phyloP scores from a whole-genome alignment of 2,329 filamentous ascomycete genomes.

The Penicillium vulpinum region DNA sequence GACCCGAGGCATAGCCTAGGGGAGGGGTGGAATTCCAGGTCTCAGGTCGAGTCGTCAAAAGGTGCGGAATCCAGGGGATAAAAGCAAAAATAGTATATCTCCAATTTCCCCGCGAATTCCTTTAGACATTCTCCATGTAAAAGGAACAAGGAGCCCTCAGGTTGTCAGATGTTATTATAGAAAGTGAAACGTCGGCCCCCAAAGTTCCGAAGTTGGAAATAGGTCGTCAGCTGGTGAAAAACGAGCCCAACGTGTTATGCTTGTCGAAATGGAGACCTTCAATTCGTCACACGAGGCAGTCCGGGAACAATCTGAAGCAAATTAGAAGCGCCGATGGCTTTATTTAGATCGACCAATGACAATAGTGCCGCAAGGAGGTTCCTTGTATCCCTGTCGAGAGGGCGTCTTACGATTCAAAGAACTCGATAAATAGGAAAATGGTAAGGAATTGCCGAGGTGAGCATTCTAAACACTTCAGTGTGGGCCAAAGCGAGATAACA shows the following conservation, averaged over 20 bases:
- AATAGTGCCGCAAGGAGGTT: conserved; percentile 16
- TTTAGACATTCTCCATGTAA: conserved; percentile 13
- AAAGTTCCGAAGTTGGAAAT: neutral
- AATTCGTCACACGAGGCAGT: conserved; percentile 22
- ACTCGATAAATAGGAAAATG: neutral
- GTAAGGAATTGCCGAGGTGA: conserved; percentile 2
- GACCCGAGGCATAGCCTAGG: conserved; percentile 23
- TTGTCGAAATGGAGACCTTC: conserved; percentile 11
- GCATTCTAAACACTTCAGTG: conserved; percentile 11
- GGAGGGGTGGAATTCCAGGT: conserved; percentile 20
- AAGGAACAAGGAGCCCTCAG: conserved; percentile 5
- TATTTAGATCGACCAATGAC: conserved; percentile 27
- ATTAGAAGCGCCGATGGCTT: conserved; percentile 30
- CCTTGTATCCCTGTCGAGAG: conserved; percentile 22
- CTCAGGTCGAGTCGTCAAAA: conserved; percentile 17
- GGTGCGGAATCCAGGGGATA: conserved; percentile 23
- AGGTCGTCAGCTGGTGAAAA: conserved; percentile 16
- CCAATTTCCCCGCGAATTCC: conserved; percentile 21
- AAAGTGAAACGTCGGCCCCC: conserved; percentile 15
- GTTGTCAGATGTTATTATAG: conserved; percentile 1
- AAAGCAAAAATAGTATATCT: conserved; percentile 15
- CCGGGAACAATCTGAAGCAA: conserved; percentile 19
- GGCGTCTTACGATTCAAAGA: neutral
- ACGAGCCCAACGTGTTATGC: conserved; percentile 12
- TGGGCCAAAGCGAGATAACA: conserved; percentile 13